Evolutionary conservation across 768 basidiomycete species (phyloP).

Genomic region (Infundibulicybe gibba): DNA sequence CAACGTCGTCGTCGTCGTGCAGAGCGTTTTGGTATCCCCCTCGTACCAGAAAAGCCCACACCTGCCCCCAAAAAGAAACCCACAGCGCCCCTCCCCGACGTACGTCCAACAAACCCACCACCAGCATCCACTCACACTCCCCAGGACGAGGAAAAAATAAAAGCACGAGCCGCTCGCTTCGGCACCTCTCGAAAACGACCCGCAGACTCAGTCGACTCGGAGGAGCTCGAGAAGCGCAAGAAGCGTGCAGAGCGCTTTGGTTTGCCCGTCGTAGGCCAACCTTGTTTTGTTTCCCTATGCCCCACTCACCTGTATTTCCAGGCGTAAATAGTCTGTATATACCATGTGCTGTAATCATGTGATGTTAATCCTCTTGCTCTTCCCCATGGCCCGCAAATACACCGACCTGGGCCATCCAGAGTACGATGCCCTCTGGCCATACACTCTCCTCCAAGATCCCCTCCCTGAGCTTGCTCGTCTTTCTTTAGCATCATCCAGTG

Average conservation of each 20-base stretch:
- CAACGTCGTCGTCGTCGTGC: slow-evolving; percentile 61
- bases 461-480: slow-evolving; percentile 35
- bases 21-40: slow-evolving; percentile 64
- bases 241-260: slow-evolving; percentile 70
- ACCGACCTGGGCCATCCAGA: slow-evolving; percentile 35
- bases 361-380: too few species aligned
- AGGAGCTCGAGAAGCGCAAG: slow-evolving; percentile 54
- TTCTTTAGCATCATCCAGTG: slow-evolving; percentile 24
- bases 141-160: background rate
- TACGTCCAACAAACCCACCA: background rate
- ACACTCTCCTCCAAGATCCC: slow-evolving; percentile 39
- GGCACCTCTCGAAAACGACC: slow-evolving; percentile 4
- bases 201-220: slow-evolving; percentile 25
- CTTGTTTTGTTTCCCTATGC: too few species aligned
- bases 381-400: slow-evolving; percentile 13
- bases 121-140: background rate
- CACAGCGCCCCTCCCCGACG: background rate
- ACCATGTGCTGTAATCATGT: too few species aligned
- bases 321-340: too few species aligned
- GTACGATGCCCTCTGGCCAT: slow-evolving; percentile 25
- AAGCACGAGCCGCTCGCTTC: background rate
- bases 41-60: slow-evolving; percentile 32
- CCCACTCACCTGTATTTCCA: too few species aligned
- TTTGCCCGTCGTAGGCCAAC: slow-evolving; percentile 49
- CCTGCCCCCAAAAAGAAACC: background rate